Evolutionary conservation across 345 rosid species (phyloP), one percentile per base, ranked within the genome.

Genomic region (Populus pruinosa): DNA sequence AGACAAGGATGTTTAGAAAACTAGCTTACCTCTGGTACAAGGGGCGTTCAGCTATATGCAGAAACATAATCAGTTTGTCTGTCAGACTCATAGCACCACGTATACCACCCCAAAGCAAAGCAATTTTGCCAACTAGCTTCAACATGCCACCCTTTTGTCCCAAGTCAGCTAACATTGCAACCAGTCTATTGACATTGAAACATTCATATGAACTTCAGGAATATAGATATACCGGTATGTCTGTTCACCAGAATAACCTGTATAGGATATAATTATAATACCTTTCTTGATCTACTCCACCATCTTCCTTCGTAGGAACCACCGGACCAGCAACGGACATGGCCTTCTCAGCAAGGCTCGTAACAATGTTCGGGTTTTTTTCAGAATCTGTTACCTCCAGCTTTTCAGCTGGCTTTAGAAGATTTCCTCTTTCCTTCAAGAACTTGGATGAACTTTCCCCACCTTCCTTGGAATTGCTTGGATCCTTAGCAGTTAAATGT

Each of bases 101-200:
- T 77, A 96, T 81, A 75, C 99, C 99, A 85, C 97, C 99, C 99
- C 99, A 96, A 86, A 96, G 98, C 90, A 96, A 81, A 74, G 99
- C 99, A 85, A 93, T 71, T 86, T 96, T 96, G 68, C 98, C 93
- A 82, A 93, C 92, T 73, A 96, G 89, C 85, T 44, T 89, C 85
- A 92, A 72, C 76, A 93, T 79, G 76, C 99, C 99, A 81, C 99
- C 99, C 88, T 82, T 93, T 87, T 96, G 98, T 71, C 97, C 99
- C 86, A 88, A 83, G 67, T 91, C 96, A 53, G 98, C 86, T 82
- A 96, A 80, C 91, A 93, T 88, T 8, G 94, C 87, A 38, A 96
- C 99, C 75, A 96, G 79, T 87, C 99, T 96, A 88, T 76, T 79
- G 72, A 80, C 59, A 73, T 66, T 67, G 72, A n/a, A 80, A 78